Percentiles rank a stretch among this genome's conserved stretches.
Conservation (phyloP, 1,284 basidiomycete genomes). For the Schizophyllum commune region DNA sequence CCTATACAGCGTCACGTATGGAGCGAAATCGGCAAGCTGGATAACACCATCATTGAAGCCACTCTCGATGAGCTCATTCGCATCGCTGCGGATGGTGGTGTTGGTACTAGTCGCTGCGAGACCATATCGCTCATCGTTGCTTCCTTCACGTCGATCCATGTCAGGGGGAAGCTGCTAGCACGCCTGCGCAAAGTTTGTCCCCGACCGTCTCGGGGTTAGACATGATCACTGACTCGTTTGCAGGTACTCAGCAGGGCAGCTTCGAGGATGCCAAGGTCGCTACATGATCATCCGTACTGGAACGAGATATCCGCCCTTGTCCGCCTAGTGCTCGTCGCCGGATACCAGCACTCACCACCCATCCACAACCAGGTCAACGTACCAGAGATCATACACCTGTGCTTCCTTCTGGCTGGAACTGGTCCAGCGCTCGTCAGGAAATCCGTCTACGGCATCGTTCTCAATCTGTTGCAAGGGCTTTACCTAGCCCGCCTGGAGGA, state of each 20-base stretch:
- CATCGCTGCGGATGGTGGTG: conserved; percentile 72
- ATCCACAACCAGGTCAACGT: conserved; percentile 71
- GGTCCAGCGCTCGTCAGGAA: conserved; percentile 71
- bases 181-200: conserved; percentile 66
- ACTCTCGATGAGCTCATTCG: conserved; percentile 74
- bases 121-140: conserved; percentile 69
- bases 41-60: conserved; percentile 58
- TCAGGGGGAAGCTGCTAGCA: conserved; percentile 71
- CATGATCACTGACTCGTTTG: conserved; percentile 7
- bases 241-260: conserved; percentile 64
- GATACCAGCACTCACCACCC: conserved; percentile 57
- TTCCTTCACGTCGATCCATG: conserved; percentile 67
- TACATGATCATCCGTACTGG: conserved; percentile 74
- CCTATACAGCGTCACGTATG: conserved; percentile 70
- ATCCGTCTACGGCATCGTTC: conserved; percentile 72
- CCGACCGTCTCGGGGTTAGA: not conserved
- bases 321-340: conserved; percentile 64
- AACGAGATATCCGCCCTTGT: conserved; percentile 77
- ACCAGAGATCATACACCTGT: conserved; percentile 75
- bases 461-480: conserved; percentile 76
- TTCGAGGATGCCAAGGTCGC: conserved; percentile 35
- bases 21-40: conserved; percentile 64
- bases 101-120: conserved; percentile 70
- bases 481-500: conserved; percentile 56
- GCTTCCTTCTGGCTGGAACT: conserved; percentile 66